These are phyloP conservation scores for Wolfiporia cocos DNA, from an alignment of 1,284 basidiomycete species.

Conservation along the genomic window DNA sequence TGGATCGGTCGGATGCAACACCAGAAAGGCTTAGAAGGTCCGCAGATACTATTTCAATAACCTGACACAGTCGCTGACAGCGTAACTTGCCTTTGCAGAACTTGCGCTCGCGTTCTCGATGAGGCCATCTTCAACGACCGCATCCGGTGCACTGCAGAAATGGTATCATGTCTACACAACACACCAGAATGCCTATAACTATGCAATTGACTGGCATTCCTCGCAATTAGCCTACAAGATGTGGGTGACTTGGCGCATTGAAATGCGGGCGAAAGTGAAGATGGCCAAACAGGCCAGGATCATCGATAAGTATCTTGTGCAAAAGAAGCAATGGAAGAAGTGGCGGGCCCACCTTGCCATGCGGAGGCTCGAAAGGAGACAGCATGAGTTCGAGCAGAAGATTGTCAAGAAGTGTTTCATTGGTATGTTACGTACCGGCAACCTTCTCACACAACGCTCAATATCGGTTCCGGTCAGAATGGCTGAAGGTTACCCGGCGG, in stretches of 20 bases:
- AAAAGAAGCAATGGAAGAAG: conserved; percentile 42
- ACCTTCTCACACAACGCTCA: no score
- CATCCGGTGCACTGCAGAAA: conserved; percentile 33
- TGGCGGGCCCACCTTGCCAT: conserved; percentile 50
- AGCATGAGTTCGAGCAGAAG: conserved; percentile 37
- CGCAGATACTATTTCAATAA: background rate
- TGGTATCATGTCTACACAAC: conserved; percentile 44
- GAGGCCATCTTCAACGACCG: conserved; percentile 37
- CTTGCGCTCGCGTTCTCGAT: conserved; percentile 47
- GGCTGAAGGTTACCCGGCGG: conserved; percentile 35
- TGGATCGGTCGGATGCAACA: conserved; percentile 49
- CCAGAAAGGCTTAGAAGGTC: conserved; percentile 42
- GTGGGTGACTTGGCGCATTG: conserved; percentile 53
- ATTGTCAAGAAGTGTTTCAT: conserved; percentile 36
- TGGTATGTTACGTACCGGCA: conserved; percentile 37
- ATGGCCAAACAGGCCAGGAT: conserved; percentile 52
- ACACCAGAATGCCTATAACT: conserved; percentile 44
- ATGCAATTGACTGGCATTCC: conserved; percentile 46
- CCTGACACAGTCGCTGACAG: background rate
- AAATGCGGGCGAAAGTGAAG: conserved; percentile 45
- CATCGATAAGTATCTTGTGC: conserved; percentile 47
- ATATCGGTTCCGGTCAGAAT: no score
- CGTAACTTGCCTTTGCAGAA: conserved; percentile 26
- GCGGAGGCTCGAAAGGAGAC: conserved; percentile 39
- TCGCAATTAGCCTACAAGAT: conserved; percentile 39